Conservation (phyloP, 1,284 basidiomycete genomes). For the Takashimella koratensis region DNA sequence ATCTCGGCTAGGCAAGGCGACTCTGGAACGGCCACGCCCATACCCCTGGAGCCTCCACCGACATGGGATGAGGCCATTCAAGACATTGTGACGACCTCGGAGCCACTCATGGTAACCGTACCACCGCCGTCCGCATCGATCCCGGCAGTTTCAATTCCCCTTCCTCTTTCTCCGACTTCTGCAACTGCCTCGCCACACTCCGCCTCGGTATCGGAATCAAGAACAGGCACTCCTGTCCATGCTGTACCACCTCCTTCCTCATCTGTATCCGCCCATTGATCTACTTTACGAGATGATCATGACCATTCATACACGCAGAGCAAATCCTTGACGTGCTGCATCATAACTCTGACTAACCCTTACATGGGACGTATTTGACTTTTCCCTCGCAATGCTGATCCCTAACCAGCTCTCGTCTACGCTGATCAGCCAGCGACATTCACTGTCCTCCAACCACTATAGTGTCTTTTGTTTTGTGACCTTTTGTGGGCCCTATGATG, state of each 20-base stretch:
- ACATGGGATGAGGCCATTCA: background rate
- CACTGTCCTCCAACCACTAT: too few relatives aligned
- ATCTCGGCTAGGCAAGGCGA: background rate
- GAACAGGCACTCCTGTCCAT: background rate
- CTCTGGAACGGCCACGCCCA: too few relatives aligned
- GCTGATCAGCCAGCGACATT: too few relatives aligned
- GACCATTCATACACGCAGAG: too few relatives aligned
- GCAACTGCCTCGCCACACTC: background rate
- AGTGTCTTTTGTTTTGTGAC: too few relatives aligned
- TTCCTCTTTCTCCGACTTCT: background rate
- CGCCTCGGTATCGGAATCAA: too few relatives aligned
- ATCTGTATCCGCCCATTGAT: background rate
- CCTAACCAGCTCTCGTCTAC: too few relatives aligned
- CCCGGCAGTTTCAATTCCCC: background rate
- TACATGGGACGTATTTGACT: too few relatives aligned
- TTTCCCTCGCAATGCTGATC: too few relatives aligned
- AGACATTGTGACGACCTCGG: background rate
- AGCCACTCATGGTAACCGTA: background rate
- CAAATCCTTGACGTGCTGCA: too few relatives aligned
- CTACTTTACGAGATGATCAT: slow-evolving; percentile 26
- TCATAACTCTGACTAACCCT: too few relatives aligned
- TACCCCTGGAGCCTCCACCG: background rate
- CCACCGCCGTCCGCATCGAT: background rate
- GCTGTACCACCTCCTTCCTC: background rate
- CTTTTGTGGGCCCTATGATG: too few relatives aligned